phyloP scores from a whole-genome alignment of 2,329 filamentous ascomycete genomes.

The Cryoendolithus antarcticus region DNA sequence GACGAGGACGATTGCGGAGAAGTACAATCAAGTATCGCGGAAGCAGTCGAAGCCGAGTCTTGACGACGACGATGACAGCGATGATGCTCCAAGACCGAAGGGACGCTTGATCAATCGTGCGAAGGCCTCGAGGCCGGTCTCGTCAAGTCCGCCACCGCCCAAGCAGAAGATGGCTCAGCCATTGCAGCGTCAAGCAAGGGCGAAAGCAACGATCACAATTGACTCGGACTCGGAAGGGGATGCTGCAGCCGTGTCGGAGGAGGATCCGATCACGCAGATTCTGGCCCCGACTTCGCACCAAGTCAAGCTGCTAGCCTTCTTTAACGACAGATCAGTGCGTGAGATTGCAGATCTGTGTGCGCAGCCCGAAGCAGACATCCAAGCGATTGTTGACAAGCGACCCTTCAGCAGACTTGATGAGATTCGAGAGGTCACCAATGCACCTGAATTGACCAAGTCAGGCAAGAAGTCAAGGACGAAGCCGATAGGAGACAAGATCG shows the following conservation, averaged over 20 bases:
- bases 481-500: conserved; percentile 52
- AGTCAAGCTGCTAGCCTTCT: conserved; percentile 56
- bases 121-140: neutral
- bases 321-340: conserved; percentile 65
- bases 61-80: conserved; percentile 17
- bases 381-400: conserved; percentile 57
- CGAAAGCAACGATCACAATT: conserved; percentile 28
- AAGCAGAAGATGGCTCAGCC: conserved; percentile 11
- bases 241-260: conserved; percentile 19
- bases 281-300: conserved; percentile 28
- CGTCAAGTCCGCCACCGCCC: conserved; percentile 9
- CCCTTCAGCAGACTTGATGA: conserved; percentile 59
- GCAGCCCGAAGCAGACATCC: conserved; percentile 56
- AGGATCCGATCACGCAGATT: conserved; percentile 4
- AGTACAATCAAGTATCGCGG: conserved; percentile 12
- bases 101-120: conserved; percentile 4
- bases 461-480: conserved; percentile 37
- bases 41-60: conserved; percentile 15
- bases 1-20: conserved; percentile 40
- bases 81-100: conserved; percentile 1
- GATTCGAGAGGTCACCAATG: conserved; percentile 47
- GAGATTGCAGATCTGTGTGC: conserved; percentile 75
- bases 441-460: conserved; percentile 36
- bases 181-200: conserved; percentile 37
- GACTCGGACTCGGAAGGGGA: conserved; percentile 33